Base-by-base conservation (phyloP, 192 early-diverging fungal genomes). In the Coemansia sp. region DNA sequence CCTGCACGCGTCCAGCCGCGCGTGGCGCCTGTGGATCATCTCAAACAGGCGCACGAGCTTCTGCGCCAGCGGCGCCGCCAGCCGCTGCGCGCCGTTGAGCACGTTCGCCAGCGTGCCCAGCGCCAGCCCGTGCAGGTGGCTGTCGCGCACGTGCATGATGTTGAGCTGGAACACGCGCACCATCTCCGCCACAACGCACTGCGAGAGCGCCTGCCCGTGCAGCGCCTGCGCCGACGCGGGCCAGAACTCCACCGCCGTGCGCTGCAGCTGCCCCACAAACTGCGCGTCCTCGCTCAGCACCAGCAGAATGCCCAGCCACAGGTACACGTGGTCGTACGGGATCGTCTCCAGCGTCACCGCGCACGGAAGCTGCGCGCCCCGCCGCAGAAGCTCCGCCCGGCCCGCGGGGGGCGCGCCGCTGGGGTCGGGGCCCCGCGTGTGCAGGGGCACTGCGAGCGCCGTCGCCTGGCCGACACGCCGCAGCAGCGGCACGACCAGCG, bases 21-120 rank as follows among this genome's bases (percentile, higher is more conserved):
- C 27, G 52, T 69, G 61, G 10, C 76, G 35, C 47, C 44, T 57
- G 31, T 58, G 42, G 19, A 79, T 79, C 70, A 73, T 73, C 14
- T 79, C 76, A 30, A 73, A 69, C 21, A 73, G 57, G 55, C 69
- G 69, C 4, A 80, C 51, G 16, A 80, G 77, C 21, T 66, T 69
- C 44, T 80, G 77, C 16, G 71, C 44, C 14, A 73, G 58, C 9
- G 69, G 59, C 7, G 77, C 54, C 0, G 63, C 47, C 10, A 70
- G 56, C 11, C 33, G 47, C 2, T 60, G 60, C 1, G 71, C 52
- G 16, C 48, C 47, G 62, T 68, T 62, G 19, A 80, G 63, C 4
- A 64, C 40, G 45, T 73, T 80, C 32, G 56, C 55, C 31, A 80
- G 63, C 7, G 68, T 70, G 6, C 59, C 77, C 32, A 80, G 56